These are phyloP conservation scores for Bifiguratus adelaidae DNA, from an alignment of 192 early-diverging fungal species.

Conservation along the genomic window DNA sequence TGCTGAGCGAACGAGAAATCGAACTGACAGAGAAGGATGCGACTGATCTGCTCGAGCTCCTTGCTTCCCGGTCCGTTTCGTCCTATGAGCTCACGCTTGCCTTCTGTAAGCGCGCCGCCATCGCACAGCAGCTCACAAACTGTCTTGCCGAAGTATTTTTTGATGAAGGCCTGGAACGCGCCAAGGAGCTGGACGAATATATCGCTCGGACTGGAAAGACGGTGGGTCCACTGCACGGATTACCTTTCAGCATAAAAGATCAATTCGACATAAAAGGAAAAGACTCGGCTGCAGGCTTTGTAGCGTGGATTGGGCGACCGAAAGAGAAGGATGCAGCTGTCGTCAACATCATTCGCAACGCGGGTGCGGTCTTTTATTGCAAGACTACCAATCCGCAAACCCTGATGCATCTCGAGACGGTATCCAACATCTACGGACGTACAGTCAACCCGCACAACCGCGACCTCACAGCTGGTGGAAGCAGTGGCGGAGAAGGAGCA, in stretches of 20 bases:
- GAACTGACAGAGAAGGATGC: slow-evolving; percentile 1
- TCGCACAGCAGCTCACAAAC: background rate
- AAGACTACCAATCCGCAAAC: slow-evolving; percentile 2
- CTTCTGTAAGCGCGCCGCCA: background rate
- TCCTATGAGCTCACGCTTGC: slow-evolving; percentile 1
- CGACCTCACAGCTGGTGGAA: slow-evolving; percentile 1
- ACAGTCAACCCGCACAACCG: background rate
- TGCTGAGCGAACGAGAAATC: background rate
- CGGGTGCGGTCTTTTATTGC: background rate
- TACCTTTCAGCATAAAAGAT: slow-evolving; percentile 2
- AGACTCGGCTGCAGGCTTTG: background rate
- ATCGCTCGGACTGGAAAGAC: background rate
- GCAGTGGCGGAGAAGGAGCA: slow-evolving; percentile 2
- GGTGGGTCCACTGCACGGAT: background rate
- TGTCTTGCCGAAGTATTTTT: slow-evolving; percentile 1
- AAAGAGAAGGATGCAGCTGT: background rate
- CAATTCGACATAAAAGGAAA: background rate
- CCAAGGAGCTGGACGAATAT: background rate
- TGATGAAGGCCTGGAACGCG: background rate
- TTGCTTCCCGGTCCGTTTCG: background rate
- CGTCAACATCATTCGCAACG: background rate
- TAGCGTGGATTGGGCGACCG: background rate
- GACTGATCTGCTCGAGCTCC: background rate
- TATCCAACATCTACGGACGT: background rate
- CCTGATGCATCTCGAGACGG: background rate